phyloP scores from a whole-genome alignment of 768 basidiomycete genomes.

The Suillus brevipes region DNA sequence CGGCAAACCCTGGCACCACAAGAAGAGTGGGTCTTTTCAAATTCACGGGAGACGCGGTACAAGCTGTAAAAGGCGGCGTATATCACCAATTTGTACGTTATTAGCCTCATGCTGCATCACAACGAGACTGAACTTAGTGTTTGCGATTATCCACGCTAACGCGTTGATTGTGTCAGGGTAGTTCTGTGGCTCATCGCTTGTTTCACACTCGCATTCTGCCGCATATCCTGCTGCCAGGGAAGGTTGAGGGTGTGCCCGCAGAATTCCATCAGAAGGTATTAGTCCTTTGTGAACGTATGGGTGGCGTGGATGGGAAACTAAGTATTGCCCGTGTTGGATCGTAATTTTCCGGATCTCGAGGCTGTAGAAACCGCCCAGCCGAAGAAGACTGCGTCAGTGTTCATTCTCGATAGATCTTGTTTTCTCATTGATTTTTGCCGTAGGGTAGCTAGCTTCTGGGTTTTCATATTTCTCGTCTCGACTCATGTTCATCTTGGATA shows the following conservation, averaged over 20 bases:
- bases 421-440: background rate
- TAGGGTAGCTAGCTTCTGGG: background rate
- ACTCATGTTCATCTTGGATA: background rate
- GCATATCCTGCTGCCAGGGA: slow-evolving; percentile 29
- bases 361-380: slow-evolving; percentile 4
- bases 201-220: slow-evolving; percentile 37
- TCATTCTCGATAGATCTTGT: background rate
- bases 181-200: slow-evolving; percentile 31
- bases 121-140: background rate
- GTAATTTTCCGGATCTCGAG: slow-evolving; percentile 6
- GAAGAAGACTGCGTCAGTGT: slow-evolving; percentile 24
- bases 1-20: slow-evolving; percentile 37
- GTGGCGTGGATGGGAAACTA: slow-evolving; percentile 25
- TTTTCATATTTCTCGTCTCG: background rate
- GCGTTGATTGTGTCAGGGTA: slow-evolving; percentile 23
- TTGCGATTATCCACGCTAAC: slow-evolving; percentile 13
- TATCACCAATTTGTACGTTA: slow-evolving; percentile 76
- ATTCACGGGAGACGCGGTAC: slow-evolving; percentile 72
- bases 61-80: slow-evolving; percentile 73
- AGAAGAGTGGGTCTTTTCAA: slow-evolving; percentile 68
- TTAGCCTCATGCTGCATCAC: slow-evolving; percentile 18
- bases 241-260: slow-evolving; percentile 27
- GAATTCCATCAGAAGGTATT: slow-evolving; percentile 30
- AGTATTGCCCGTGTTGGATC: slow-evolving; percentile 6
- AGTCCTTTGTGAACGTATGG: slow-evolving; percentile 29